A percentile compares a stretch with the other conserved stretches of the same genome.
Conservation (phyloP, 2,329 filamentous ascomycete genomes). For the Monilinia aucupariae region DNA sequence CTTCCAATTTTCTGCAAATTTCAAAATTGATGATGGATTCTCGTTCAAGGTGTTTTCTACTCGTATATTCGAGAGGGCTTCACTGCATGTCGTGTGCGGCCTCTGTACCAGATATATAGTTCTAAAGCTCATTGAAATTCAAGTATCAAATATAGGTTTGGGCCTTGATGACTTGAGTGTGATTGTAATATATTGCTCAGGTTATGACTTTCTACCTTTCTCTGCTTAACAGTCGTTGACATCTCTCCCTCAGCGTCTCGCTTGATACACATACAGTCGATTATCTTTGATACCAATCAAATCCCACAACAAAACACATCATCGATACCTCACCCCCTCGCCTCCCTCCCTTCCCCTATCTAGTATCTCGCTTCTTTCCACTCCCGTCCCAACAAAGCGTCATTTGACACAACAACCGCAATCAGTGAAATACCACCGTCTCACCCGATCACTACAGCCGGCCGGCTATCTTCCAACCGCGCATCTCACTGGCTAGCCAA, state of each 20-base stretch:
- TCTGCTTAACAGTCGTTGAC: background rate
- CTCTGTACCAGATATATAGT: background rate
- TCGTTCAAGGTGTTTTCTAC: background rate
- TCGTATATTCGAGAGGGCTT: background rate
- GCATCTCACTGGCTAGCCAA: too few species aligned
- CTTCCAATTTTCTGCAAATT: conserved; percentile 1
- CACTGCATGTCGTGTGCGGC: background rate
- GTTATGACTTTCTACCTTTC: background rate
- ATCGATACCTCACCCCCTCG: background rate
- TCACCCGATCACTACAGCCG: background rate
- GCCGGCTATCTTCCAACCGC: too few species aligned
- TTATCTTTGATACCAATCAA: background rate
- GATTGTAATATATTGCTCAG: background rate
- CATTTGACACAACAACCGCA: too few species aligned
- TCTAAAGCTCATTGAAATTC: background rate
- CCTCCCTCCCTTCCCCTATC: background rate
- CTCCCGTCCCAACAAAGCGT: background rate
- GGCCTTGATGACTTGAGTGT: background rate
- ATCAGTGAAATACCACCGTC: background rate
- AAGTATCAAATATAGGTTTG: background rate
- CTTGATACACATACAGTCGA: too few species aligned
- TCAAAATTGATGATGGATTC: background rate
- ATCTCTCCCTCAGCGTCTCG: background rate
- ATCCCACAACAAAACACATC: background rate
- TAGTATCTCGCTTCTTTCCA: background rate